Conservation (phyloP, 768 basidiomycete genomes). For the Tricholoma furcatifolium region DNA sequence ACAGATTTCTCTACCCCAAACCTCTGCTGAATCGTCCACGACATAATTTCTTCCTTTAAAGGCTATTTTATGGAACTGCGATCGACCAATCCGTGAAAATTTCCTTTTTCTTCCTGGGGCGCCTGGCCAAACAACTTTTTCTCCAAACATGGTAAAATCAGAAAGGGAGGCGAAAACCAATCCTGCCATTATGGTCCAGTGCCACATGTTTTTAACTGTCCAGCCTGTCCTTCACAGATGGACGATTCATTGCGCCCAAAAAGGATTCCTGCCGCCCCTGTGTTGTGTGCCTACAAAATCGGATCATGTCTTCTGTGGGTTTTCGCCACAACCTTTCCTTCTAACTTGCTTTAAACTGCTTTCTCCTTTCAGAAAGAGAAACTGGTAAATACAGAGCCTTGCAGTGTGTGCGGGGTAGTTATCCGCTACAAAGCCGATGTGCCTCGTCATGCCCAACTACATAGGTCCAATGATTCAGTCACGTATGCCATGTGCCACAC, state of each 20-base stretch:
- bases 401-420: constrained; percentile 16
- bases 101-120: constrained; percentile 15
- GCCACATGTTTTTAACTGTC: constrained; percentile 10
- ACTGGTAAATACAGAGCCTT: constrained; percentile 16
- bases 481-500: constrained; percentile 10
- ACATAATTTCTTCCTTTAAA: constrained; percentile 4
- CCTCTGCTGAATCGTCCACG: too few relatives aligned
- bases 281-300: constrained; percentile 1
- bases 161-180: constrained; percentile 18
- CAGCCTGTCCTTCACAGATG: not conserved
- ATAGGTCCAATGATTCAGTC: constrained; percentile 7
- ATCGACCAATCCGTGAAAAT: constrained; percentile 13
- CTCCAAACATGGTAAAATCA: constrained; percentile 13
- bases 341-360: not conserved
- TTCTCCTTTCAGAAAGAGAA: constrained; percentile 11
- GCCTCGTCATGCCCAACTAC: constrained; percentile 18
- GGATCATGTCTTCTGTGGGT: constrained; percentile 15
- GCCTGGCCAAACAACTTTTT: constrained; percentile 8
- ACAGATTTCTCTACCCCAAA: not conserved
- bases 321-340: not conserved
- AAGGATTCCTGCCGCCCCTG: not conserved
- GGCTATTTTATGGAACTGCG: constrained; percentile 11
- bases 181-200: constrained; percentile 5
- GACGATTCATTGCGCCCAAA: not conserved
- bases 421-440: constrained; percentile 21